Conservation (phyloP, 2,329 filamentous ascomycete species). For the Grosmannia serpens region DNA sequence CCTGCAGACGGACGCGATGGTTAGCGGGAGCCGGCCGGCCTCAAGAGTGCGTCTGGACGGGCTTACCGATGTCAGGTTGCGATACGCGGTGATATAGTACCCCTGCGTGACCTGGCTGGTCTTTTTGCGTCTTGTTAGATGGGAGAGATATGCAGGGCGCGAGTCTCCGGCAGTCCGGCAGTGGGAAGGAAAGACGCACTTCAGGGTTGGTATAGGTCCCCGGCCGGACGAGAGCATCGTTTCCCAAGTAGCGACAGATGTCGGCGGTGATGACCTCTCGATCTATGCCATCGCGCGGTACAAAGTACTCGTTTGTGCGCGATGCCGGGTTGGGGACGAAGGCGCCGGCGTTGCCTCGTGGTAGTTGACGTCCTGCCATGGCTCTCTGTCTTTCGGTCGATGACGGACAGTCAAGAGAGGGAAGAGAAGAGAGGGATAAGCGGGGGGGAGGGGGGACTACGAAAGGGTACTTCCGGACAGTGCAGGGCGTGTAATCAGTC, state of each 20-base stretch:
- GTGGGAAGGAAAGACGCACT: constrained; percentile 3
- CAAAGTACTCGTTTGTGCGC: constrained; percentile 68
- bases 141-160: not conserved
- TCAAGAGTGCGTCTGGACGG: not conserved
- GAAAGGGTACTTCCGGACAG: not conserved
- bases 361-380: constrained; percentile 1
- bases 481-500: constrained; percentile 2
- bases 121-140: constrained; percentile 24
- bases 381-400: not conserved
- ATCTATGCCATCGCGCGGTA: constrained; percentile 69
- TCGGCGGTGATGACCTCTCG: constrained; percentile 76
- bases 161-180: not conserved
- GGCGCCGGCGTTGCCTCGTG: not conserved
- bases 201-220: constrained; percentile 57
- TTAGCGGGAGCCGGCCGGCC: too few relatives aligned
- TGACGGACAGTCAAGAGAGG: constrained; percentile 4
- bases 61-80: constrained; percentile 66
- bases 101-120: constrained; percentile 53
- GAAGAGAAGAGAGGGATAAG: constrained; percentile 8
- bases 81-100: constrained; percentile 69
- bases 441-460: not conserved
- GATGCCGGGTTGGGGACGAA: constrained; percentile 4
- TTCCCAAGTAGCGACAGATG: constrained; percentile 73
- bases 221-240: constrained; percentile 68
- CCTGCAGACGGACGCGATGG: constrained; percentile 23